phyloP scores from a whole-genome alignment of 2,329 filamentous ascomycete genomes.

The Venturia carpophila region DNA sequence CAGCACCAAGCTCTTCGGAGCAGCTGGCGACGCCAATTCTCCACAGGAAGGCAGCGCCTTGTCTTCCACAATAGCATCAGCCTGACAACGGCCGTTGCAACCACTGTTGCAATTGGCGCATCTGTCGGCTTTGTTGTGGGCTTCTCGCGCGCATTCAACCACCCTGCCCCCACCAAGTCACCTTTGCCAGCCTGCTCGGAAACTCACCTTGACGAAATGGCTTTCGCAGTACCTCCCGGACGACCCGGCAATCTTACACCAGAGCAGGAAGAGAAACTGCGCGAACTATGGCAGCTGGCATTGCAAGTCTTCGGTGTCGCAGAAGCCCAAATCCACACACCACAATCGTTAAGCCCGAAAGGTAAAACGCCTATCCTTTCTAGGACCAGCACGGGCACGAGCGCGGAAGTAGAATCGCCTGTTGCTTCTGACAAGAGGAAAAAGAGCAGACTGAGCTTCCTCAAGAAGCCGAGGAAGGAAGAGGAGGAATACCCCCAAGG shows the following conservation, averaged over 20 bases:
- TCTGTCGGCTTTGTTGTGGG: neutral
- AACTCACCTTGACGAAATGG: neutral
- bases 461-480: constrained; percentile 11
- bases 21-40: neutral
- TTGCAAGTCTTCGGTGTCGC: constrained; percentile 66
- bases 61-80: constrained; percentile 4
- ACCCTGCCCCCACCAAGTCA: neutral
- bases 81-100: neutral
- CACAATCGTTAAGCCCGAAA: constrained; percentile 12
- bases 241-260: constrained; percentile 79
- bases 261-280: constrained; percentile 81
- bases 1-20: constrained; percentile 1
- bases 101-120: constrained; percentile 6
- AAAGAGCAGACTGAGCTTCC: constrained; percentile 17
- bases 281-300: constrained; percentile 73
- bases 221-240: constrained; percentile 47
- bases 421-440: constrained; percentile 9
- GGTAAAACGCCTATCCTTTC: constrained; percentile 18
- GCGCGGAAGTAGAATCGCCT: neutral
- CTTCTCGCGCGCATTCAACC: constrained; percentile 6
- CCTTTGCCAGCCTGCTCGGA: neutral
- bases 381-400: neutral
- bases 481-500: neutral
- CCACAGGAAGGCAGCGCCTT: neutral
- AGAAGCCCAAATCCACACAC: constrained; percentile 27